phyloP scores from a whole-genome alignment of 305 asterid species.

The Solanum hybrid region DNA sequence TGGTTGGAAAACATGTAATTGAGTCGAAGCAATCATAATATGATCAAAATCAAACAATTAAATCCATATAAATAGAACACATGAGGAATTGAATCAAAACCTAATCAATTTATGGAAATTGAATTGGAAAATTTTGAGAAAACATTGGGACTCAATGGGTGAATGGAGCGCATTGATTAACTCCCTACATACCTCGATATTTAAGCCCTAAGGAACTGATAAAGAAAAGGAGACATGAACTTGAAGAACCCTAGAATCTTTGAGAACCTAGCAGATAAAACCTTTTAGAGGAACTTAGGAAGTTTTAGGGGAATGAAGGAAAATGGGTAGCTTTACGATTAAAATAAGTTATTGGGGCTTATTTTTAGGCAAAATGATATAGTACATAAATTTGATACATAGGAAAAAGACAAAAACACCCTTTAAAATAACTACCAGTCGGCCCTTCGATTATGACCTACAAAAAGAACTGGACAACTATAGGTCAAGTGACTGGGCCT shows the following conservation, averaged over 20 bases:
- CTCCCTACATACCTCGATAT: not conserved
- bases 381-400: not conserved
- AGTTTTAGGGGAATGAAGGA: not conserved
- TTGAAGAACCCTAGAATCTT: not conserved
- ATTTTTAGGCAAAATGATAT: not conserved
- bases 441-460: not conserved
- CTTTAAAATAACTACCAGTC: not conserved
- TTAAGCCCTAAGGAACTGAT: not conserved
- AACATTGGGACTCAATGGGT: not conserved
- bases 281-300: not conserved
- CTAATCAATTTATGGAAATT: not conserved
- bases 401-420: not conserved
- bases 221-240: not conserved
- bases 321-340: not conserved
- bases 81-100: not conserved
- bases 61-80: not conserved
- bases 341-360: not conserved
- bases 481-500: not conserved
- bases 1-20: not conserved
- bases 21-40: not conserved
- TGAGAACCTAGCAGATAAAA: not conserved
- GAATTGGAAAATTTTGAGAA: not conserved
- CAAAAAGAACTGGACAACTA: not conserved
- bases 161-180: not conserved
- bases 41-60: not conserved